Evolutionary conservation across 2,329 filamentous ascomycete genomes (phyloP).

Genomic region (Penicillium psychrosexuale): DNA sequence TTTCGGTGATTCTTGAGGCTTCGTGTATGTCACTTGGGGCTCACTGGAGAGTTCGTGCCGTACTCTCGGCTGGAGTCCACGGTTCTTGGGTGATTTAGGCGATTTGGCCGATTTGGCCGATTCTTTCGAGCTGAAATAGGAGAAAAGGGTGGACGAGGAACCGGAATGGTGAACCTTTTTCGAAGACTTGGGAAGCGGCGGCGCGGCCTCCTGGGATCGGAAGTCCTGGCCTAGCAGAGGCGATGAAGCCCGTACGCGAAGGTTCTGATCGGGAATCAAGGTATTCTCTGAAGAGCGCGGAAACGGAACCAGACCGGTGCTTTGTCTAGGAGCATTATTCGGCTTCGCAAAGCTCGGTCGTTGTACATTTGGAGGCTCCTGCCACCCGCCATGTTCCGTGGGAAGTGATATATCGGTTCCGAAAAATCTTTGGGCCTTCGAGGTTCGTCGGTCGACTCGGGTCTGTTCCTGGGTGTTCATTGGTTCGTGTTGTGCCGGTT

Average conservation of each 20-base stretch:
- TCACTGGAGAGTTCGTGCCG: conserved; percentile 19
- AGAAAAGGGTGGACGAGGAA: conserved; percentile 47
- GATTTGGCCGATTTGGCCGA: conserved; percentile 41
- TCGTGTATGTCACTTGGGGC: conserved; percentile 23
- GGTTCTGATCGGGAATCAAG: conserved; percentile 24
- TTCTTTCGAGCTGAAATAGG: conserved; percentile 47
- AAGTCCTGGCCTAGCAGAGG: conserved; percentile 45
- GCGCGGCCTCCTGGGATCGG: conserved; percentile 25
- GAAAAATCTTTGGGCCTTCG: conserved; percentile 35
- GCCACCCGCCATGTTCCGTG: conserved; percentile 20
- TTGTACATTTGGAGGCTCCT: conserved; percentile 24
- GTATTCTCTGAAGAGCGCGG: conserved; percentile 21
- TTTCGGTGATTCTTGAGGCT: conserved; percentile 26
- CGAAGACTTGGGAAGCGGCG: conserved; percentile 34
- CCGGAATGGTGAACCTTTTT: conserved; percentile 40
- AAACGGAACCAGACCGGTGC: conserved; percentile 26
- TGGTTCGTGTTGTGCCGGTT: conserved; percentile 6
- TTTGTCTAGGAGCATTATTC: conserved; percentile 32
- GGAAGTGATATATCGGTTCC: conserved; percentile 29
- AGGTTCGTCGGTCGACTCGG: conserved; percentile 21
- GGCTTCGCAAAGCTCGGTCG: conserved; percentile 42
- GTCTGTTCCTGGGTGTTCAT: conserved; percentile 21
- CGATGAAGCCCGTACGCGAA: conserved; percentile 47
- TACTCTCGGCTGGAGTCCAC: conserved; percentile 17
- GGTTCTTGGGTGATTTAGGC: conserved; percentile 36